Evolutionary conservation across 352 stramenopile species (phyloP).

Genomic region (Globisporangium solare): DNA sequence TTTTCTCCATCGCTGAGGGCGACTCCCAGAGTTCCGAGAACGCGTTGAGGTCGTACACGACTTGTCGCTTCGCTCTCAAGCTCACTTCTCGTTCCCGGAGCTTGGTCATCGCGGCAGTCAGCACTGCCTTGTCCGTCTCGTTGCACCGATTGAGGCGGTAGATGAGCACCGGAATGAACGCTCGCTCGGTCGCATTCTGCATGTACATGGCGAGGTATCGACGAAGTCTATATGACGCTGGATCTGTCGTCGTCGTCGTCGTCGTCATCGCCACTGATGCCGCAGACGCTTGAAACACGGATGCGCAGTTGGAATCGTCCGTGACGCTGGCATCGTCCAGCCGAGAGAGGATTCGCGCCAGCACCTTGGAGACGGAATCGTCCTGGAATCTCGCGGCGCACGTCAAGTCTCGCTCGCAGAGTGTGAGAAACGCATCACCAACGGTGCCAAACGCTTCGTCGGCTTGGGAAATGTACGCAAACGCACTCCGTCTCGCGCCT

Average conservation of each 20-base stretch:
- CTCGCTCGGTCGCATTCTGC: conserved; percentile 34
- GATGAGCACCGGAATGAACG: conserved; percentile 58
- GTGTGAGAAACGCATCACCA: conserved; percentile 33
- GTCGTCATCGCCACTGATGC: not conserved
- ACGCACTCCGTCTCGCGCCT: conserved; percentile 13
- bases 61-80: conserved; percentile 16
- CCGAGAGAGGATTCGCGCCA: conserved; percentile 29
- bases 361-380: conserved; percentile 25
- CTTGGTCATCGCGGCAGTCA: conserved; percentile 28
- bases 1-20: conserved; percentile 33
- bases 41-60: conserved; percentile 56
- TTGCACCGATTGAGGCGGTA: conserved; percentile 56
- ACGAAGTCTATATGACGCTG: conserved; percentile 12
- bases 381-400: conserved; percentile 39
- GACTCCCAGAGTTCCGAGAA: conserved; percentile 78
- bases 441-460: conserved; percentile 44
- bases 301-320: conserved; percentile 11
- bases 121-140: conserved; percentile 33
- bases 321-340: conserved; percentile 18
- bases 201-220: conserved; percentile 37
- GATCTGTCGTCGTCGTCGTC: not conserved
- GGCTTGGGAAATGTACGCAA: conserved; percentile 25
- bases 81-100: conserved; percentile 15
- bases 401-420: conserved; percentile 36
- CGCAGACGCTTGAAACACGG: conserved; percentile 4